Evolutionary conservation across 2,329 filamentous ascomycete species (phyloP).

Genomic region (Blastomyces silverae): DNA sequence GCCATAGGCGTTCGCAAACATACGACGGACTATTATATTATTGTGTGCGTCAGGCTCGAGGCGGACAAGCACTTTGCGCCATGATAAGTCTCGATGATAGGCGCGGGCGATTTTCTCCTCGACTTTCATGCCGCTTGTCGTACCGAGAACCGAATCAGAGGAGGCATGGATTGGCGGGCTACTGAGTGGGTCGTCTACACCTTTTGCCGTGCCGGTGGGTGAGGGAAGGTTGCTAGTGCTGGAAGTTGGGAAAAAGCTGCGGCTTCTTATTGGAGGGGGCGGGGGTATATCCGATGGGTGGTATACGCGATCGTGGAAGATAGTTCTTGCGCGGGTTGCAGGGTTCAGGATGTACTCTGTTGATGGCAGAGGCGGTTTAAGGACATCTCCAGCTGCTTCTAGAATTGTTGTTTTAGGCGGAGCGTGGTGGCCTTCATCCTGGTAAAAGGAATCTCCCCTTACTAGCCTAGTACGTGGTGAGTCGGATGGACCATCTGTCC

Average conservation of each 20-base stretch:
- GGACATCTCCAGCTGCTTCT: constrained; percentile 84
- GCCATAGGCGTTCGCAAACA: constrained; percentile 94
- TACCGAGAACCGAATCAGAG: constrained; percentile 16
- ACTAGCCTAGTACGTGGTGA: constrained; percentile 32
- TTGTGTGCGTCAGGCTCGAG: constrained; percentile 97
- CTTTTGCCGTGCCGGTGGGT: neutral
- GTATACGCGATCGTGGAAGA: constrained; percentile 95
- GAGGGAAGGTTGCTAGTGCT: constrained; percentile 12
- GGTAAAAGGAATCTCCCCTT: constrained; percentile 46
- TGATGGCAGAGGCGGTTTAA: constrained; percentile 81
- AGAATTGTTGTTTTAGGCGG: constrained; percentile 91
- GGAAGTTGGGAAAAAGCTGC: constrained; percentile 35
- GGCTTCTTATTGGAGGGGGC: constrained; percentile 50
- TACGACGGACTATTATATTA: constrained; percentile 92
- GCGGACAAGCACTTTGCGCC: constrained; percentile 94
- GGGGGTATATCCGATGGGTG: constrained; percentile 88
- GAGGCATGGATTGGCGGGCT: constrained; percentile 16
- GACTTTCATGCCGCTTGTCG: constrained; percentile 61
- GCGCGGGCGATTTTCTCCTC: constrained; percentile 97
- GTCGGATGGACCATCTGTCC: constrained; percentile 6
- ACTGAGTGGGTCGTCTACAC: neutral
- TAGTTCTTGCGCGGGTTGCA: constrained; percentile 71
- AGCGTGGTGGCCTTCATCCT: constrained; percentile 52
- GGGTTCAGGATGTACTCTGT: constrained; percentile 79
- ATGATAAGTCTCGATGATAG: constrained; percentile 84